Evolutionary conservation across 2,329 filamentous ascomycete genomes (phyloP), one percentile per base, ranked within the genome.

Genomic region (Pseudogymnoascus sp.): DNA sequence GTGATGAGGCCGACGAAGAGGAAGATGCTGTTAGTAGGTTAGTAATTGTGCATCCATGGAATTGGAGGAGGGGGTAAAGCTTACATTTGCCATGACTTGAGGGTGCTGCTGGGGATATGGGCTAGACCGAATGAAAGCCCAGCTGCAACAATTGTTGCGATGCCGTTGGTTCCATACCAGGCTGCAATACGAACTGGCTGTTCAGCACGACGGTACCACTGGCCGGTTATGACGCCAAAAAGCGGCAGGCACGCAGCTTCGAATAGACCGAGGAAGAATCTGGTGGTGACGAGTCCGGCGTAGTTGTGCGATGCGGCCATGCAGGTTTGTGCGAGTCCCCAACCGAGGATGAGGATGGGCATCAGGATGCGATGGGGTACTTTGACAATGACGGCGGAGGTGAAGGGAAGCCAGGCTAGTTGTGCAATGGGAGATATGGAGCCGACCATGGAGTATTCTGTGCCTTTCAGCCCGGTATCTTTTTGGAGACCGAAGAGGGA

Each of bases 211-310:
- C 71, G 73, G 68, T 77, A 78, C 67, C 74, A 75, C 69, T 77
- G 76, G 8, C 74, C 73, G 7, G 74, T 77, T 3, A 78, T 72
- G 36, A 77, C 67, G 23, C 74, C 71, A 61, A 75, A 77, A 4
- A 75, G 74, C 0, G 77, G 77, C 48, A 73, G 69, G 64, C 75
- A 71, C 74, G 87, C 88, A 16, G 85, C 85, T 77, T 91, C 87
- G 66, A 88, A 88, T 0, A 90, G 57, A 5, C 93, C 93, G 1
- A 96, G 82, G 74, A 96, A 93, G 80, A 96, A 96, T 43, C 91
- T 85, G 2, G 90, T 90, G 0, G 86, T 82, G 60, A 96, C 81
- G 25, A 97, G 79, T 1, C 91, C 90, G 37, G 81, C 78, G 77
- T 92, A 96, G 73, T 84, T 95, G 25, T 63, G 65, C 39, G 68